Percentiles rank a stretch among this genome's conserved stretches.
phyloP scores from a whole-genome alignment of 2,329 filamentous ascomycete genomes.

The Aspergillus pseudotamarii region DNA sequence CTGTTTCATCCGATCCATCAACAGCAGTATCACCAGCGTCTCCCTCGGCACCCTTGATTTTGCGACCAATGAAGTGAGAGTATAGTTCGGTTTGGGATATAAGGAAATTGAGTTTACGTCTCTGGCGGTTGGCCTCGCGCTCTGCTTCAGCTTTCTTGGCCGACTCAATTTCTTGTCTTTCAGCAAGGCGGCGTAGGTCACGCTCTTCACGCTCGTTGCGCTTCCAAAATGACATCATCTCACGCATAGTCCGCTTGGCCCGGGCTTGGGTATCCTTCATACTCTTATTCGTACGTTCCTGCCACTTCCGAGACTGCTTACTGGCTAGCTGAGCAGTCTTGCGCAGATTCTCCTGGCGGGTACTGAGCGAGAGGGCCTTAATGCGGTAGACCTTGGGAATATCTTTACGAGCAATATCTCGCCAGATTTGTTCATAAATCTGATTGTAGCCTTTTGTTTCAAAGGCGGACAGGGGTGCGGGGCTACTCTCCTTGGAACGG shows the following conservation, averaged over 20 bases:
- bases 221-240: conserved; percentile 99
- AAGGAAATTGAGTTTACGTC: conserved; percentile 98
- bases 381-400: conserved; percentile 90
- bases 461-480: conserved; percentile 64
- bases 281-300: conserved; percentile 96
- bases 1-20: conserved; percentile 53
- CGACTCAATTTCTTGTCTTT: conserved; percentile 94
- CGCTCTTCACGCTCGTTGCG: conserved; percentile 97
- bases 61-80: conserved; percentile 99
- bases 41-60: conserved; percentile 96
- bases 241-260: conserved; percentile 96
- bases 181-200: conserved; percentile 88
- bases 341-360: conserved; percentile 91
- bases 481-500: conserved; percentile 47
- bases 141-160: conserved; percentile 96
- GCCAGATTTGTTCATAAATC: conserved; percentile 96
- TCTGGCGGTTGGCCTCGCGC: conserved; percentile 94
- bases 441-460: conserved; percentile 93
- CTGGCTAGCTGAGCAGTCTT: conserved; percentile 96
- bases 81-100: conserved; percentile 99
- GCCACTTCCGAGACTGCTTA: conserved; percentile 97
- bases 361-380: conserved; percentile 81
- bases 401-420: conserved; percentile 90
- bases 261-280: conserved; percentile 96
- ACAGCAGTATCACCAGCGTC: conserved; percentile 84